Conservation (phyloP, 495 filamentous ascomycete genomes). For the Tuber brumale region DNA sequence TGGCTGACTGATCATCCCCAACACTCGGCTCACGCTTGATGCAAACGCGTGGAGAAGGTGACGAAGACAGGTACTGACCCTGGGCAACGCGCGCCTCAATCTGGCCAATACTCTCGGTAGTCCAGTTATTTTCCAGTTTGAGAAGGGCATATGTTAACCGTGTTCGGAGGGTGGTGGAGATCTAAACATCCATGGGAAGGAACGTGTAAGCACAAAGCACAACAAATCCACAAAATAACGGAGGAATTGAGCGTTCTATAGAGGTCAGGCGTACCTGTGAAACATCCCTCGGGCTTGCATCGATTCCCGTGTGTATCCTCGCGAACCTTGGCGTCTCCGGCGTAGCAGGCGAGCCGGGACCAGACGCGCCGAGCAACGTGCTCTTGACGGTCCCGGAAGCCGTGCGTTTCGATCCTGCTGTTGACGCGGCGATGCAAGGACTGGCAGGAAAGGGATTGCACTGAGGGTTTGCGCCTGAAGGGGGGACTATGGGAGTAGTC, state of each 20-base stretch:
- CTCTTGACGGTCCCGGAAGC: conserved; percentile 39
- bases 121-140: conserved; percentile 64
- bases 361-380: conserved; percentile 33
- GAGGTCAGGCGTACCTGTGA: conserved; percentile 38
- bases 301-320: conserved; percentile 36
- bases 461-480: conserved; percentile 35
- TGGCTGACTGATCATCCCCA: conserved; percentile 33
- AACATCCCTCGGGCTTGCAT: conserved; percentile 40
- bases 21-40: conserved; percentile 39
- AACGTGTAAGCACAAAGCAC: conserved; percentile 36
- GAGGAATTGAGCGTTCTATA: conserved; percentile 31
- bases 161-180: conserved; percentile 59
- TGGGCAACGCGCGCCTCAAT: conserved; percentile 50
- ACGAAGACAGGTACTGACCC: conserved; percentile 44
- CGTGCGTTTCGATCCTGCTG: conserved; percentile 37
- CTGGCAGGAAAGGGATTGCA: conserved; percentile 39
- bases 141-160: conserved; percentile 65
- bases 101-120: conserved; percentile 51
- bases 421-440: conserved; percentile 33
- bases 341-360: conserved; percentile 36
- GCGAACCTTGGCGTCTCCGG: conserved; percentile 35
- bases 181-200: conserved; percentile 44
- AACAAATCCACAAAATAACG: conserved; percentile 20
- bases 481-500: conserved; percentile 35
- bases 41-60: conserved; percentile 34